Base-by-base conservation (phyloP, 2,329 filamentous ascomycete species). In the Aspergillus nomiae region DNA sequence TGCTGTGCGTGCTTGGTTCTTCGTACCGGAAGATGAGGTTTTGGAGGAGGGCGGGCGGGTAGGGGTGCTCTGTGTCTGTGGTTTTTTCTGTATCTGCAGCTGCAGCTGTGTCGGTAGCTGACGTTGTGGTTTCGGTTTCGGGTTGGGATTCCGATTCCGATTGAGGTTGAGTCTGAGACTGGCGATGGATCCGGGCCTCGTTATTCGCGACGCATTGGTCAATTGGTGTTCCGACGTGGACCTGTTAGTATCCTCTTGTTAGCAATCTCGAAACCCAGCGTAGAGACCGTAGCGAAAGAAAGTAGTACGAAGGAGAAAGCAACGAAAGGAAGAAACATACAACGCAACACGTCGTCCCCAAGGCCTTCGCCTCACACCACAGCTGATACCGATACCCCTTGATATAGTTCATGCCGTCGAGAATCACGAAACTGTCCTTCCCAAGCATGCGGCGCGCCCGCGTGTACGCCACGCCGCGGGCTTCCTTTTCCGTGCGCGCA, bases 311-410 rank as follows among this genome's bases (percentile, higher is more conserved):
- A n/a, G n/a, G 16, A 36, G 54, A 34, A 34, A 21, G 28, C 46
- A 14, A 58, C 3, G 16, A 28, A 11, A 12, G 26, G 1, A 41
- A 24, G 43, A 26, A 43, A 76, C 82, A 75, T 74, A 89, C 85
- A 67, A 89, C 86, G 70, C 87, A 89, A 72, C 82, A 87, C 3
- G 85, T 83, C 8, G 87, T 89, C 61, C 84, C 83, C 16, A 85
- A 77, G 4, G 87, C 86, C 74, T 89, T 90, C 32, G 87, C 86
- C 73, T 90, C 87, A 71, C 87, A 90, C 81, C 87, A 89, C 50
- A 90, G 75, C 76, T 90, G 87, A 70, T 90, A 90, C 45, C 87
- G 81, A 75, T 86, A 89, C 24, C 87, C 87, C 74, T 90, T 90
- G 78, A 90, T 90, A 74, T 90, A 89, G 73, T 90, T 89, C 78